phyloP scores from a whole-genome alignment of 768 basidiomycete genomes.

The Tricholomella constricta region DNA sequence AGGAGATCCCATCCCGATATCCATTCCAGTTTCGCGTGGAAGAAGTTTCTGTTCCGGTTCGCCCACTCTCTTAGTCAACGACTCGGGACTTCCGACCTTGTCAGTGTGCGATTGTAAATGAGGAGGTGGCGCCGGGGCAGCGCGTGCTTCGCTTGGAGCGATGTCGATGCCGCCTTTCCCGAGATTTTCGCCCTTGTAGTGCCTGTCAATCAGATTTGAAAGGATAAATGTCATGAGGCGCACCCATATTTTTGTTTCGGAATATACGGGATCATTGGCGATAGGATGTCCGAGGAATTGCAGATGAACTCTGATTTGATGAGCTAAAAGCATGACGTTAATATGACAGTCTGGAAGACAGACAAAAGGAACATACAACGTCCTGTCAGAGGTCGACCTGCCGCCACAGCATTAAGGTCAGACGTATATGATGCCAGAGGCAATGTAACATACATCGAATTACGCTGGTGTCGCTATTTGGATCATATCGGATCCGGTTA shows the following conservation, averaged over 20 bases:
- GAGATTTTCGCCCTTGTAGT: slow-evolving; percentile 66
- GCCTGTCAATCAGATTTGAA: background rate
- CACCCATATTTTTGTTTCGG: slow-evolving; percentile 78
- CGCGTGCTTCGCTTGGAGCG: slow-evolving; percentile 64
- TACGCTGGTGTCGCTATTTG: slow-evolving; percentile 78
- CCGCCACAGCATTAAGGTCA: slow-evolving; percentile 2
- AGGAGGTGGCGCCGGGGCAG: slow-evolving; percentile 58
- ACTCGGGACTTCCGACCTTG: slow-evolving; percentile 49
- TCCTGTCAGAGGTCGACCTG: slow-evolving; percentile 88
- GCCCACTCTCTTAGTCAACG: slow-evolving; percentile 27
- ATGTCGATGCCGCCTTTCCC: slow-evolving; percentile 84
- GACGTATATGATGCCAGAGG: background rate
- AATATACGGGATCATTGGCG: slow-evolving; percentile 94
- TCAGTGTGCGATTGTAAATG: slow-evolving; percentile 45
- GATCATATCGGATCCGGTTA: slow-evolving; percentile 78
- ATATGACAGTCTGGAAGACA: slow-evolving; percentile 2
- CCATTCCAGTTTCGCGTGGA: slow-evolving; percentile 83
- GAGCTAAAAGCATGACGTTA: slow-evolving; percentile 53
- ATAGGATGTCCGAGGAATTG: slow-evolving; percentile 94
- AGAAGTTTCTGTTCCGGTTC: slow-evolving; percentile 45
- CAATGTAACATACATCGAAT: slow-evolving; percentile 64
- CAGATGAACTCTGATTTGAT: slow-evolving; percentile 96
- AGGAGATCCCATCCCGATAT: slow-evolving; percentile 87
- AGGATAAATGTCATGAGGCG: background rate
- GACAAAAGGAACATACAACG: slow-evolving; percentile 64